These are phyloP conservation scores for Gastrolobium villosum DNA, from an alignment of 306 rosid genomes.

Conservation along the genomic window DNA sequence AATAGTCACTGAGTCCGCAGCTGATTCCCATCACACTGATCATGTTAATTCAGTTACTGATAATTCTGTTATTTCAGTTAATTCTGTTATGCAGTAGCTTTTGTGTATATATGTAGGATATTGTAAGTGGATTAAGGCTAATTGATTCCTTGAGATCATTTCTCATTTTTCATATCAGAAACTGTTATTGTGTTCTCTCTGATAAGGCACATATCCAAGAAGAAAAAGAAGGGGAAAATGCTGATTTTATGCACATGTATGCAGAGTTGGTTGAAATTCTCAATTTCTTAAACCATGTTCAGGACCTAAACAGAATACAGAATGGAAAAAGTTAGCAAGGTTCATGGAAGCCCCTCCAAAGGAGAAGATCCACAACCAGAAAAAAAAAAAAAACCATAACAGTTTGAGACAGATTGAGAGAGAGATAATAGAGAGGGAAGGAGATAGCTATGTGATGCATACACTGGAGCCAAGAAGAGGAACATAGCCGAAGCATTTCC, in stretches of 20 bases:
- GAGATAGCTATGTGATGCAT: constrained; percentile 33
- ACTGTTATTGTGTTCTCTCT: no score
- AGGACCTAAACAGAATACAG: background rate
- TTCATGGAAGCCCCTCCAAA: background rate
- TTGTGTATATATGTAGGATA: no score
- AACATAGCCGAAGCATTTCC: constrained; percentile 92
- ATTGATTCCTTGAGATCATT: no score
- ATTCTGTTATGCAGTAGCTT: no score
- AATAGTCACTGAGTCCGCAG: no score
- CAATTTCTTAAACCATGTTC: background rate
- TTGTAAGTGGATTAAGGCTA: no score
- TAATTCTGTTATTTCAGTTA: no score
- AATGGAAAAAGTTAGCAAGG: background rate
- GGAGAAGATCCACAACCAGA: background rate
- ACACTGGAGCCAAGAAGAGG: constrained; percentile 95
- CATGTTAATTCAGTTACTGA: no score
- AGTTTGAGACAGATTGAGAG: background rate
- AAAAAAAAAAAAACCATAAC: background rate
- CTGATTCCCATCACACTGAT: no score
- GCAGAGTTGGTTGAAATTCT: constrained; percentile 14
- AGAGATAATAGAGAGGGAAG: constrained; percentile 1
- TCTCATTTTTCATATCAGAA: no score
- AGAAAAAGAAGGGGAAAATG: background rate
- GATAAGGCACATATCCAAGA: background rate
- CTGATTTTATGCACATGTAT: background rate